These are phyloP conservation scores for Phaeosphaeriaceae sp. DNA, from an alignment of 2,329 filamentous ascomycete genomes.

Conservation along the genomic window DNA sequence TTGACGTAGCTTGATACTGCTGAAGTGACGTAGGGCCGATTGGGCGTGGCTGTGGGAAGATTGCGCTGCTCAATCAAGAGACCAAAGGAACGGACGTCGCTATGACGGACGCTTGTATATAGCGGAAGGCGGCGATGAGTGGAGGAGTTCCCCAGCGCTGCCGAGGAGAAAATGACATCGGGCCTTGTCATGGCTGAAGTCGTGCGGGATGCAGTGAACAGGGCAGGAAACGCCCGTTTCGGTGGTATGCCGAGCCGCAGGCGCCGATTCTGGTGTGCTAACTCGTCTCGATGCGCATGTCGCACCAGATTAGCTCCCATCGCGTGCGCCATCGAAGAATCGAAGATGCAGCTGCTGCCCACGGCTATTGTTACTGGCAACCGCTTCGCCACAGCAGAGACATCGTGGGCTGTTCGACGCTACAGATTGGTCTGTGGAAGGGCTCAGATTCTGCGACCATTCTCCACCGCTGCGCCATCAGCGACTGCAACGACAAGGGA, in stretches of 20 bases:
- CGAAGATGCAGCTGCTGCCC: not conserved
- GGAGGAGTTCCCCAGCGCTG: not conserved
- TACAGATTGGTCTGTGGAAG: not conserved
- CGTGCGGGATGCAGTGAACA: not conserved
- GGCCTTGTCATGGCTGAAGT: not conserved
- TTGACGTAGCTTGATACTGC: not conserved
- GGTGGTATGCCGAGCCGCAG: constrained; percentile 2
- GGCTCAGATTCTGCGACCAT: not conserved
- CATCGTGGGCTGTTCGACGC: not conserved
- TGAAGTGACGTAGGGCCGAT: constrained; percentile 14
- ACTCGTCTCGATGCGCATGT: not conserved
- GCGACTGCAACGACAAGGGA: not conserved
- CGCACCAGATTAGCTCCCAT: constrained; percentile 2
- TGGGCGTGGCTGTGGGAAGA: not conserved
- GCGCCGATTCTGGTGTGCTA: not conserved
- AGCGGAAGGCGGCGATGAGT: not conserved
- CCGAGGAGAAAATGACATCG: constrained; percentile 13
- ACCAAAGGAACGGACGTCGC: constrained; percentile 3
- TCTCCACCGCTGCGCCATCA: constrained; percentile 1
- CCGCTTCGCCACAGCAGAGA: not conserved
- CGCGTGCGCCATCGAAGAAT: not conserved
- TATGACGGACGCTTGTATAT: not conserved
- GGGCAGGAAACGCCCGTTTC: not conserved
- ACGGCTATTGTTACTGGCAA: not conserved
- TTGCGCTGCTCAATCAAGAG: constrained; percentile 3